A percentile compares a stretch with the other conserved stretches of the same genome.
Conservation (phyloP, 139 green algal species). For the Mychonastes homosphaera region DNA sequence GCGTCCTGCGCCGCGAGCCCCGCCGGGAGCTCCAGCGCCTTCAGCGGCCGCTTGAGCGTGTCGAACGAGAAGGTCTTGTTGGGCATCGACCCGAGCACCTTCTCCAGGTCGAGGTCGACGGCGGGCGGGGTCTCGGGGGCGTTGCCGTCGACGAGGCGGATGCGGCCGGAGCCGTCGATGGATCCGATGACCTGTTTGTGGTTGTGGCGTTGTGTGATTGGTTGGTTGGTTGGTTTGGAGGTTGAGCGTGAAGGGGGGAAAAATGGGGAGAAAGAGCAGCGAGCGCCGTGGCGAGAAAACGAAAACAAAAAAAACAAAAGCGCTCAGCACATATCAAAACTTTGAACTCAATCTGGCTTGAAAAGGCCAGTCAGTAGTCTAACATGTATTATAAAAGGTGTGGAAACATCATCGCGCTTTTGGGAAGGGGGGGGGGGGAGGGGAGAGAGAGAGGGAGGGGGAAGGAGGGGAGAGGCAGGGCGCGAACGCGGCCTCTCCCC, state of each 20-base stretch:
- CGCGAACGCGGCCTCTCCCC: too few species aligned
- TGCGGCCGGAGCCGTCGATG: conserved; percentile 79
- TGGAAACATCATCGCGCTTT: conserved; percentile 19
- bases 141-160: conserved; percentile 71
- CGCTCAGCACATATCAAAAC: neutral
- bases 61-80: conserved; percentile 88
- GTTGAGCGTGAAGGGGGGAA: neutral
- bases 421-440: too few species aligned
- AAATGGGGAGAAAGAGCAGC: neutral
- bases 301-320: neutral
- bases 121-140: conserved; percentile 44
- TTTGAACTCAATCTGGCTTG: conserved; percentile 21
- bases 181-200: conserved; percentile 76
- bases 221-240: neutral
- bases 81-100: conserved; percentile 93
- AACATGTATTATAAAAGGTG: conserved; percentile 34
- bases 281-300: neutral
- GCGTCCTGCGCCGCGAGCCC: conserved; percentile 30
- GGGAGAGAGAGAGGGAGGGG: conserved; percentile 1
- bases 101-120: conserved; percentile 93
- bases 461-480: neutral
- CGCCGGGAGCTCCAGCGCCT: conserved; percentile 46
- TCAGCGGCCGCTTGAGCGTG: conserved; percentile 9
- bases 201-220: neutral
- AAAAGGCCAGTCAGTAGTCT: conserved; percentile 24